Conservation (phyloP, 2,329 filamentous ascomycete genomes). For the Zymoseptoria ardabiliae region DNA sequence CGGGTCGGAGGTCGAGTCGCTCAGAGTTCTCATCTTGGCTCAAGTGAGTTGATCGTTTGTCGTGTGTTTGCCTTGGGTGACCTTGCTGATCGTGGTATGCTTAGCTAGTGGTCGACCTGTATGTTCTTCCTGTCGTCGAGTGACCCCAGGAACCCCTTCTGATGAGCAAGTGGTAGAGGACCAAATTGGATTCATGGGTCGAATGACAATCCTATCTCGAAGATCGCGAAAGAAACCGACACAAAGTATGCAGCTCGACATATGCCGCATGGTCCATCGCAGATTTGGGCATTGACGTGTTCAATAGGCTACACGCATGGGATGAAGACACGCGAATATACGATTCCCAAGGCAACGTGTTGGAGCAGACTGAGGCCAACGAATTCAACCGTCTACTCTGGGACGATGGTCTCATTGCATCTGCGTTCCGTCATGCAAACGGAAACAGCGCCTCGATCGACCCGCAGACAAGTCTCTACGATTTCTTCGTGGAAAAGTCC, state of each 20-base stretch:
- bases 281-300: not conserved
- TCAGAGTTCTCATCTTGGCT: slow-evolving; percentile 38
- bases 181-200: slow-evolving; percentile 80
- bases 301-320: slow-evolving; percentile 38
- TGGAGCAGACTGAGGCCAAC: slow-evolving; percentile 37
- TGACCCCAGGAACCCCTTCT: not conserved
- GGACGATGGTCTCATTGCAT: slow-evolving; percentile 53
- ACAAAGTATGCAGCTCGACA: slow-evolving; percentile 31
- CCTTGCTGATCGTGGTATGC: not conserved
- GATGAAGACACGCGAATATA: slow-evolving; percentile 51
- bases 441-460: slow-evolving; percentile 48
- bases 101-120: slow-evolving; percentile 3
- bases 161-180: slow-evolving; percentile 41
- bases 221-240: slow-evolving; percentile 55
- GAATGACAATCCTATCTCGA: slow-evolving; percentile 60
- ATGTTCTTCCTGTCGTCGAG: not conserved
- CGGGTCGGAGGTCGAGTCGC: slow-evolving; percentile 56
- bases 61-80: not conserved
- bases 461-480: slow-evolving; percentile 45
- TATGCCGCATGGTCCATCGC: not conserved
- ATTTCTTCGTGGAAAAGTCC: slow-evolving; percentile 49
- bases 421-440: slow-evolving; percentile 62
- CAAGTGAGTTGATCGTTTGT: slow-evolving; percentile 24
- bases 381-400: slow-evolving; percentile 51
- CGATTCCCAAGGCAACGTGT: slow-evolving; percentile 47